Conservation (phyloP, 768 basidiomycete genomes). For the Russula sp. region DNA sequence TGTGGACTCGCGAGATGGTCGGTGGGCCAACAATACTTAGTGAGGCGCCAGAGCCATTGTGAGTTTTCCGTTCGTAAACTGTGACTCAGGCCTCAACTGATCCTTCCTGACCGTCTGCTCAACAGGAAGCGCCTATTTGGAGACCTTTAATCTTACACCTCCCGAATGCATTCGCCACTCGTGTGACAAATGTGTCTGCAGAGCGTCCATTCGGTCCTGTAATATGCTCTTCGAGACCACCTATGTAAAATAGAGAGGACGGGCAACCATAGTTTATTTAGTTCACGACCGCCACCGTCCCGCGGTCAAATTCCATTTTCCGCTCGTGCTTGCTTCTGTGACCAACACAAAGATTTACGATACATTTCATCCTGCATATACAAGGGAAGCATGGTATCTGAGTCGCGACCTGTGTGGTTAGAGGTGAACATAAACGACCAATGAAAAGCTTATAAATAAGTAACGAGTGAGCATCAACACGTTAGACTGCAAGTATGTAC, state of each 20-base stretch:
- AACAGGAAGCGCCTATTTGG: constrained; percentile 66
- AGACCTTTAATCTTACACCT: constrained; percentile 39
- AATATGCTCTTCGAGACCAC: not conserved
- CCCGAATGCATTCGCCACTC: not conserved
- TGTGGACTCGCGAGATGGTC: constrained; percentile 84
- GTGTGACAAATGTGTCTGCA: not conserved
- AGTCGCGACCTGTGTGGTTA: constrained; percentile 9
- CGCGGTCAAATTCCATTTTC: not conserved
- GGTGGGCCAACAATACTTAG: constrained; percentile 71
- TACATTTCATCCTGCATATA: constrained; percentile 24
- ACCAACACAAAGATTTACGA: constrained; percentile 5
- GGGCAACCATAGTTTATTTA: not conserved
- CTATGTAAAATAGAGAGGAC: not conserved
- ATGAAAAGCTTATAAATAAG: constrained; percentile 5
- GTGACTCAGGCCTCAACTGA: not conserved
- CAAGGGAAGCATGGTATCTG: constrained; percentile 19
- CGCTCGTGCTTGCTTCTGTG: not conserved
- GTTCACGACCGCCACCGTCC: not conserved
- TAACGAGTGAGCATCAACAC: constrained; percentile 2
- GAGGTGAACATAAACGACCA: not conserved
- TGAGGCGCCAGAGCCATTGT: constrained; percentile 70
- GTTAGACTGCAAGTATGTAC: not conserved
- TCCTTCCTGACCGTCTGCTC: constrained; percentile 4
- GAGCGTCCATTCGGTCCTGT: not conserved
- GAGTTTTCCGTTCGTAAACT: constrained; percentile 38